These are phyloP conservation scores for Fomitopsis betulina DNA, from an alignment of 1,284 basidiomycete species.

Conservation along the genomic window DNA sequence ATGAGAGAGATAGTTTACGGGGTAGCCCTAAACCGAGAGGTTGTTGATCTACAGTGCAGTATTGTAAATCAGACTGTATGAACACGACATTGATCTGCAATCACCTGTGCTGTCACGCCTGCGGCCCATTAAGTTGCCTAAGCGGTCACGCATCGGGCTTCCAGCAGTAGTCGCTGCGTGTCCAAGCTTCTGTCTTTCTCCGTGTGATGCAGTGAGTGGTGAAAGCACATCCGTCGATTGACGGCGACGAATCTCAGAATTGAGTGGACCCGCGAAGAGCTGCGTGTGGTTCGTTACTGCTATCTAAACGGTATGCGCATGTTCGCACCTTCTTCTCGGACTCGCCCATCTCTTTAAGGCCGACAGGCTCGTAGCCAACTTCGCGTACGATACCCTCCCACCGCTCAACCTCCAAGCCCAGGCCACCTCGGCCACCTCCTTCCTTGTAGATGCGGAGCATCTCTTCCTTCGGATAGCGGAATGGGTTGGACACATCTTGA, in stretches of 20 bases:
- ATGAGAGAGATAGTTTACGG: constrained; percentile 69
- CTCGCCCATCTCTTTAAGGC: constrained; percentile 74
- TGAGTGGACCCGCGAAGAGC: constrained; percentile 71
- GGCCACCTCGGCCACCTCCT: constrained; percentile 63
- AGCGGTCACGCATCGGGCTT: constrained; percentile 64
- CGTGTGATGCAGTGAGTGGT: constrained; percentile 43
- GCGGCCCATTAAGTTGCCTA: constrained; percentile 51
- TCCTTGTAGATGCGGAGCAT: constrained; percentile 83
- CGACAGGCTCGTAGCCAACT: constrained; percentile 66
- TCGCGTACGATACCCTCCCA: constrained; percentile 85
- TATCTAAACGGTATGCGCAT: constrained; percentile 1
- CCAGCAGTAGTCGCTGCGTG: constrained; percentile 42
- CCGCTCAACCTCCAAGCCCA: constrained; percentile 82
- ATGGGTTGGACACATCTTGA: constrained; percentile 67
- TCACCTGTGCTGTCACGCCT: constrained; percentile 67
- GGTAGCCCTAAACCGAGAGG: constrained; percentile 36
- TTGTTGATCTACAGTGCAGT: constrained; percentile 37
- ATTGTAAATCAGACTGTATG: background rate
- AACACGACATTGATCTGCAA: constrained; percentile 9
- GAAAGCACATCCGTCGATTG: constrained; percentile 70
- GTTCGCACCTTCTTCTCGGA: constrained; percentile 79
- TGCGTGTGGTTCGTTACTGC: constrained; percentile 27
- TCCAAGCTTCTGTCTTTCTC: constrained; percentile 55
- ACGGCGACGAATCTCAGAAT: constrained; percentile 77
- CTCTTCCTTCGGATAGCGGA: constrained; percentile 84